Evolutionary conservation across 2,329 filamentous ascomycete genomes (phyloP), one percentile per base, ranked within the genome.

Genomic region (Hymenoscyphus infarciens): DNA sequence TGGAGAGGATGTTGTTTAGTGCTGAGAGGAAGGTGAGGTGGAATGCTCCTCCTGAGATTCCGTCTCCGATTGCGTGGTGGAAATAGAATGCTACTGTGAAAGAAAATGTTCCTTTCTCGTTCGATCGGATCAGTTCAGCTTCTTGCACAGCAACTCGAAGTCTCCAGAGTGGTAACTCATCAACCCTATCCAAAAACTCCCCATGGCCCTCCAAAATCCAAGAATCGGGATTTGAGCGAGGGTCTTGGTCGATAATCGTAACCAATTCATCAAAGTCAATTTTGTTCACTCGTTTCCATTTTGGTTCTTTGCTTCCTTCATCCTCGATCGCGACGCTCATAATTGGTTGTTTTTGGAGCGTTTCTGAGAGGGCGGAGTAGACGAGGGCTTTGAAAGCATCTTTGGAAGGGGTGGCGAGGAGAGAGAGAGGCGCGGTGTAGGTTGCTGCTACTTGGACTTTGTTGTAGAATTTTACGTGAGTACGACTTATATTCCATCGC

Each of bases 1-100:
- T 55, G 1, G 63, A 56, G 16, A 70, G 63, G 33, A 67, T 59
- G 7, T 15, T 59, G 63, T 77, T 78, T 2, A 86, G 74, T 5
- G 80, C 76, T 1, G 72, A 66, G 6, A 81, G 75, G 0, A 86
- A 74, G 1, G 75, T 73, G 49, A 76, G 71, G 63, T 86, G 83
- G 67, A 87, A 84, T 1, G 77, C 69, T n/a, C 73, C 74, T 0
- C 77, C 79, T 63, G 79, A 79, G 13, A 77, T 74, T 1, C 84
- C 84, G 64, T 86, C 84, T 25, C 77, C 77, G 16, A 86, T 75
- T 0, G 77, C 76, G 65, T 87, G 84, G 63, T 86, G 83, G 42
- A 74, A 81, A 16, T 77, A 75, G 67, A 85, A 82, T 8, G 78
- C 67, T 16, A 84, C 16, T 3, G 60, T 31, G 22, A 69, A 69